Conservation (phyloP, 768 basidiomycete genomes). For the Trametes coccinea region DNA sequence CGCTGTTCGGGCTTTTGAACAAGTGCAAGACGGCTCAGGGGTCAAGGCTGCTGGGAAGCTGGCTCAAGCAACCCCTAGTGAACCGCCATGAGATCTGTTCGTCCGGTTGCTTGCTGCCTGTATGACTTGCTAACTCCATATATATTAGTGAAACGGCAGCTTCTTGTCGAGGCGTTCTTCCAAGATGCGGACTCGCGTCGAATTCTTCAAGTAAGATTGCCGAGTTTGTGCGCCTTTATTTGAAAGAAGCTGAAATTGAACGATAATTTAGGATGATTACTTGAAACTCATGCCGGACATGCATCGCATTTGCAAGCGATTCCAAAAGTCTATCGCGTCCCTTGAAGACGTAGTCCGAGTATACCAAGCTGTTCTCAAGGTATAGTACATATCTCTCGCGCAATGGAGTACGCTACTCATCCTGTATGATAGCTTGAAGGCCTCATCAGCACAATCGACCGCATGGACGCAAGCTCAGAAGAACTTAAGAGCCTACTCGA, state of each 20-base stretch:
- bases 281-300: slow-evolving; percentile 93
- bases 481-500: slow-evolving; percentile 59
- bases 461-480: slow-evolving; percentile 44
- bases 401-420: neutral
- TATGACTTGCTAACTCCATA: neutral
- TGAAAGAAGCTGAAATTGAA: neutral
- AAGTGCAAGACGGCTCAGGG: slow-evolving; percentile 98
- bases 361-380: slow-evolving; percentile 90
- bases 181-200: slow-evolving; percentile 74
- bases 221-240: neutral
- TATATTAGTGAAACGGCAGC: slow-evolving; percentile 75
- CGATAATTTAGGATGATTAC: slow-evolving; percentile 66
- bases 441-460: slow-evolving; percentile 64
- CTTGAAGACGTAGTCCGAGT: slow-evolving; percentile 95
- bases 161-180: slow-evolving; percentile 83
- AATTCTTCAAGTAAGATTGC: slow-evolving; percentile 61
- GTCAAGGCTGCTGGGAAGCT: slow-evolving; percentile 79
- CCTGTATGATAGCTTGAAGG: slow-evolving; percentile 60
- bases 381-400: slow-evolving; percentile 29
- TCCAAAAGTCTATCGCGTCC: slow-evolving; percentile 79
- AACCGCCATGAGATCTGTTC: slow-evolving; percentile 91
- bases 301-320: slow-evolving; percentile 86
- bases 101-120: slow-evolving; percentile 30
- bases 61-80: slow-evolving; percentile 95
- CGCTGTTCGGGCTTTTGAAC: slow-evolving; percentile 86